Evolutionary conservation across 2,329 filamentous ascomycete species (phyloP), one percentile per base, ranked within the genome.

Genomic region (Ramularia collo-cygni): DNA sequence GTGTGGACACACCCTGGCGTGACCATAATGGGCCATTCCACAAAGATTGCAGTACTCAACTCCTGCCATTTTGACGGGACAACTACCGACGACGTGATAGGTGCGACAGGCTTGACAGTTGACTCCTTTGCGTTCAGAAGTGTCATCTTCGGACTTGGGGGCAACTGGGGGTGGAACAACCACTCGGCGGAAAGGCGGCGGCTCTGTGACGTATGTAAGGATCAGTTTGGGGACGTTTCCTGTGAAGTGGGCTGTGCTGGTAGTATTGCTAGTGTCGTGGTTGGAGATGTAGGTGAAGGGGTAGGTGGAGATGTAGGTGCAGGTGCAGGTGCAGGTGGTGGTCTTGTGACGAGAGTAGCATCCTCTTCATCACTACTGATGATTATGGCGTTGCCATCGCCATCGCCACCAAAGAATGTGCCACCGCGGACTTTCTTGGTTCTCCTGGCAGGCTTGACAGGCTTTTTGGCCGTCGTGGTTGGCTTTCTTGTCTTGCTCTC

Each of bases 1-100:
- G 54, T 80, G 75, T 10, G 79, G 75, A 53, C 81, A 85, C 7
- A 69, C 71, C 21, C 74, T 68, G 1, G 63, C 60, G 38, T 67
- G 56, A 2, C 77, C 78, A 46, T 68, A 76, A 54, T 83, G 79
- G 1, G 76, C 74, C 15, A 77, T 68, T 12, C 79, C 78, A 46
- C 81, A 84, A 5, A 83, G 67, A 5, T 72, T 72, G 58, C 81
- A 85, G 50, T 72, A 62, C 52, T 83, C 78, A 2, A 72, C 66
- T 2, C 76, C 76, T 7, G 74, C 71, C 4, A 68, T 48, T 55
- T 79, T 81, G 21, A 83, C 62, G 8, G 73, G 74, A 53, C 81
- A 85, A 29, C 69, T 66, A n/a, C 79, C 79, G 9, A 64, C 56
- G 1, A 66, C 58, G 55, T 84, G 81, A n/a, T 53, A 43, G 15